A percentile compares a stretch with the other conserved stretches of the same genome.
Evolutionary conservation across 352 stramenopile genomes (phyloP).

Genomic region (Phytophthora podocarpi): DNA sequence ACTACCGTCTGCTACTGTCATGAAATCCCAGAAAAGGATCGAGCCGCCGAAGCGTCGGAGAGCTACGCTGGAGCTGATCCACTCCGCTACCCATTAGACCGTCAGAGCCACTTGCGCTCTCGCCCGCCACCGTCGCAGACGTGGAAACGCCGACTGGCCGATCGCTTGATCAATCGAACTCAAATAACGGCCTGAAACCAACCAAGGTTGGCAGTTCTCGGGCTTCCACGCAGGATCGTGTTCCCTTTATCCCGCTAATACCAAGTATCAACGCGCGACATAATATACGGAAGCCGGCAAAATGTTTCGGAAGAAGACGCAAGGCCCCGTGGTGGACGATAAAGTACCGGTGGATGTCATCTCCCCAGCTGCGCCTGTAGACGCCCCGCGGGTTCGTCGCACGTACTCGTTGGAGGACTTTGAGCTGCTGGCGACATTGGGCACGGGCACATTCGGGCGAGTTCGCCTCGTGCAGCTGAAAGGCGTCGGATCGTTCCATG

Average conservation of each 20-base stretch:
- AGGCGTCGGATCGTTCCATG: constrained; percentile 64
- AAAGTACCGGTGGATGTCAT: constrained; percentile 57
- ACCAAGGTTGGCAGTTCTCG: too few relatives aligned
- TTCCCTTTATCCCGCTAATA: too few relatives aligned
- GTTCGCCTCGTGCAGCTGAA: constrained; percentile 85
- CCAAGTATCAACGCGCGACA: too few relatives aligned
- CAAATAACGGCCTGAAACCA: constrained; percentile 25
- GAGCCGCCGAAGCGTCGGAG: constrained; percentile 36
- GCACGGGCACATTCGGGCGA: constrained; percentile 89
- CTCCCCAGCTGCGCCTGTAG: constrained; percentile 53
- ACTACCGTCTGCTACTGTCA: background rate
- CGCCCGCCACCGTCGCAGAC: constrained; percentile 10
- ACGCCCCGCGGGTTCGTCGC: constrained; percentile 26
- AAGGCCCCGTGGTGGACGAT: constrained; percentile 23
- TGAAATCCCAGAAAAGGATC: constrained; percentile 18
- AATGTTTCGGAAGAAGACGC: constrained; percentile 55
- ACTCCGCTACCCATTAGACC: too few relatives aligned
- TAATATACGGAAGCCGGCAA: too few relatives aligned
- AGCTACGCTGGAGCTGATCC: background rate
- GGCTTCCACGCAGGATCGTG: too few relatives aligned
- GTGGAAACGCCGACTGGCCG: constrained; percentile 1
- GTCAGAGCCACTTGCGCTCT: constrained; percentile 27
- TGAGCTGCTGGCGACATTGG: constrained; percentile 77
- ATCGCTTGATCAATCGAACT: too few relatives aligned
- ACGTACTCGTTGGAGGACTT: constrained; percentile 74